Evolutionary conservation across 2,329 filamentous ascomycete species (phyloP).

Genomic region (Aspergillus tanneri): DNA sequence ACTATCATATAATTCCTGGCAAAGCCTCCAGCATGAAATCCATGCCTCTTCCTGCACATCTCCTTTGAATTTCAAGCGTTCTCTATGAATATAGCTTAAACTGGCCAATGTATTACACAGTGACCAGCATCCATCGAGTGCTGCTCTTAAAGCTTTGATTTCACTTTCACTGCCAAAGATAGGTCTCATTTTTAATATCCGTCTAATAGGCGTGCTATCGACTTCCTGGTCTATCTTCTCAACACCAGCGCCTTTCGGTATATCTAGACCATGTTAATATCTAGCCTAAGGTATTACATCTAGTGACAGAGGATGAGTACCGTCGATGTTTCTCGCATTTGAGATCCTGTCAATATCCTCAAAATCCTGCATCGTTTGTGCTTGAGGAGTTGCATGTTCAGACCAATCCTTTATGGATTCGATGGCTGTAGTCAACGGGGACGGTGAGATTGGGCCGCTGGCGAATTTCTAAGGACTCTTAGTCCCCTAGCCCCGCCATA

Average conservation of each 20-base stretch:
- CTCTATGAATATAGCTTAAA: conserved; percentile 78
- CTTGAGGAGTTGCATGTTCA: conserved; percentile 73
- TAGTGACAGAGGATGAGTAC: too few relatives aligned
- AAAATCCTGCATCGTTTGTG: conserved; percentile 77
- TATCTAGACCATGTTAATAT: conserved; percentile 25
- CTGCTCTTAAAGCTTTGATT: conserved; percentile 67
- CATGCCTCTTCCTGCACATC: conserved; percentile 84
- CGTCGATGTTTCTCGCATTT: conserved; percentile 73
- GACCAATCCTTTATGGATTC: conserved; percentile 64
- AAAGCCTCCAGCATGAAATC: conserved; percentile 92
- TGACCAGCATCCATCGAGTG: conserved; percentile 87
- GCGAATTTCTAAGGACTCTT: conserved; percentile 24
- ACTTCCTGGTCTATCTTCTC: conserved; percentile 15
- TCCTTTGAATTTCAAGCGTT: conserved; percentile 68
- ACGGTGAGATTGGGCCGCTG: conserved; percentile 58
- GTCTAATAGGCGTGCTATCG: conserved; percentile 24
- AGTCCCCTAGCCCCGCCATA: neutral
- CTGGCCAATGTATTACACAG: conserved; percentile 87
- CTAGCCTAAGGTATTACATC: too few relatives aligned
- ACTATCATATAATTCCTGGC: conserved; percentile 82
- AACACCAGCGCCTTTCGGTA: conserved; percentile 31
- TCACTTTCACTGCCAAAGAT: conserved; percentile 55
- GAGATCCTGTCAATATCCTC: conserved; percentile 53
- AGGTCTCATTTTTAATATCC: conserved; percentile 34
- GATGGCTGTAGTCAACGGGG: conserved; percentile 73